Evolutionary conservation across 495 filamentous ascomycete species (phyloP).

Genomic region (Amorphotheca resinae): DNA sequence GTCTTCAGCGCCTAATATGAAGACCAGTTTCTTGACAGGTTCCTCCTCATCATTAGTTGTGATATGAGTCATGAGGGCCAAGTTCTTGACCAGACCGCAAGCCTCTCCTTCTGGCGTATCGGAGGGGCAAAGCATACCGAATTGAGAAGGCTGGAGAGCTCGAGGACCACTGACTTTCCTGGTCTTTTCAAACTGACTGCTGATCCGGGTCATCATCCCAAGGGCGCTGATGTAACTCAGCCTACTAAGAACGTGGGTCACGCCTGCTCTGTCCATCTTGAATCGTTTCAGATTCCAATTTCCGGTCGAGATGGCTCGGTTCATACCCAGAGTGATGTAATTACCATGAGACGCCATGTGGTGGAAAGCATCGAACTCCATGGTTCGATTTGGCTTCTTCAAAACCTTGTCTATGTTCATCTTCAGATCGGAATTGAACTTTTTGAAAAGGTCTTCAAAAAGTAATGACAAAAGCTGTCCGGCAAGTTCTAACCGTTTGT

Average conservation of each 20-base stretch:
- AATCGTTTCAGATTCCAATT: constrained; percentile 98
- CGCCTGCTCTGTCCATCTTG: constrained; percentile 94
- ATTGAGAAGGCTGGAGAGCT: constrained; percentile 92
- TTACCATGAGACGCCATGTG: constrained; percentile 65
- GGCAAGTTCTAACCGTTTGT: constrained; percentile 88
- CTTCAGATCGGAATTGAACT: constrained; percentile 77
- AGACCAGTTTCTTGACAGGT: constrained; percentile 68
- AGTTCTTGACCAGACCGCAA: constrained; percentile 94
- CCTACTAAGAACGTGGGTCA: constrained; percentile 91
- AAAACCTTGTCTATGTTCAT: constrained; percentile 85
- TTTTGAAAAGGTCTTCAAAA: constrained; percentile 96
- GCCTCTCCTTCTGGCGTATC: constrained; percentile 98
- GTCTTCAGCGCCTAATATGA: constrained; percentile 67
- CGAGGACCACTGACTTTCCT: constrained; percentile 89
- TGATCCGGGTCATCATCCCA: constrained; percentile 99
- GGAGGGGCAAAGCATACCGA: constrained; percentile 91
- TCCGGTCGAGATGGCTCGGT: constrained; percentile 86
- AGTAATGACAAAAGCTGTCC: constrained; percentile 90
- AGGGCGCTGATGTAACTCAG: constrained; percentile 93
- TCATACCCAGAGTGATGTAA: constrained; percentile 80
- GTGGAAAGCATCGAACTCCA: constrained; percentile 72
- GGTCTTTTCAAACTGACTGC: constrained; percentile 97
- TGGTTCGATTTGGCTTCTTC: constrained; percentile 75
- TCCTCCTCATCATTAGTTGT: constrained; percentile 90
- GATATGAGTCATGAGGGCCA: constrained; percentile 98